A percentile compares a stretch with the other conserved stretches of the same genome.
phyloP scores from a whole-genome alignment of 2,329 filamentous ascomycete genomes.

The Colletotrichum sp. region DNA sequence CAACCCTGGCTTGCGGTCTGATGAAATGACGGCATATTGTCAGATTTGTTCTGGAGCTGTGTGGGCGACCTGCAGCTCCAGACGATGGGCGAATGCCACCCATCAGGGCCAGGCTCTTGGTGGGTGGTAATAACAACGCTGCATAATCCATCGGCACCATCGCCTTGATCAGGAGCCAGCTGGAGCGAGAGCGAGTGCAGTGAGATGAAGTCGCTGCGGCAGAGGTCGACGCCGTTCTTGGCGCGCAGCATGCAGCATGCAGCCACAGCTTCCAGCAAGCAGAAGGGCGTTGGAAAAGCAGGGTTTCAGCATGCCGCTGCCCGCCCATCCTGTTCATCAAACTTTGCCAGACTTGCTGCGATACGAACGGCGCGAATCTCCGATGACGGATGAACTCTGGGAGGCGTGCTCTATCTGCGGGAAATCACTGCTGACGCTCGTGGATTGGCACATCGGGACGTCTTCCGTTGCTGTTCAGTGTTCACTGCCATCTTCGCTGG shows the following conservation, averaged over 20 bases:
- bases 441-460: not conserved
- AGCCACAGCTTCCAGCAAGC: not conserved
- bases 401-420: not conserved
- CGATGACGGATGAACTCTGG: not conserved
- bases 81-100: not conserved
- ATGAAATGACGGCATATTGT: constrained; percentile 15
- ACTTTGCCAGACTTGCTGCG: not conserved
- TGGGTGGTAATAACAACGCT: not conserved
- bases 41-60: not conserved
- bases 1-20: not conserved
- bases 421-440: not conserved
- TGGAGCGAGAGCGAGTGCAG: not conserved
- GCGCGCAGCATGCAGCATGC: constrained; percentile 5
- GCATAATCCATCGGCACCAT: not conserved
- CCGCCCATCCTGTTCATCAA: constrained; percentile 15
- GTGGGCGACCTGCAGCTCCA: not conserved
- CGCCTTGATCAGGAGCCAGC: not conserved
- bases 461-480: not conserved
- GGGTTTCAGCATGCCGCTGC: constrained; percentile 17
- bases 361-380: constrained; percentile 10
- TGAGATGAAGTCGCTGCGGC: not conserved
- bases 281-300: not conserved
- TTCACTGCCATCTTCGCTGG: not conserved
- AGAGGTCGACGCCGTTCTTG: not conserved
- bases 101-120: not conserved